Evolutionary conservation across 768 basidiomycete species (phyloP), one percentile per base, ranked within the genome.

Genomic region (Leccinum ochraceum): DNA sequence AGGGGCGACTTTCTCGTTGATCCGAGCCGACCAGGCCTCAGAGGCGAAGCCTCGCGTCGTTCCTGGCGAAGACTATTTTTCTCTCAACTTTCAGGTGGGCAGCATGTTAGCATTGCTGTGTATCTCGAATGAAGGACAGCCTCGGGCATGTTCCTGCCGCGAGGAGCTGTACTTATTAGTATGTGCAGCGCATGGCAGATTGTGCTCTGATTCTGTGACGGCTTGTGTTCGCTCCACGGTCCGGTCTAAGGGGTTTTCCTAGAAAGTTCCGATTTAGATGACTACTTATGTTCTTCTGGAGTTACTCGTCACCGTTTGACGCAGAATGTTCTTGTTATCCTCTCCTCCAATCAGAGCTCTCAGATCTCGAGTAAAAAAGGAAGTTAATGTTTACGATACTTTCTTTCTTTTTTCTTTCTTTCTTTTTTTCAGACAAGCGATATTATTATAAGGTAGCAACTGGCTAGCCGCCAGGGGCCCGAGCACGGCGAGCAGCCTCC

Each of bases 221-320:
- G 68, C 9, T 92, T 46, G 79, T 83, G 14, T 70, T 89, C 26
- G 87, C 87, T 11, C 81, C 1, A 13, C 11, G 34, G 88, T 85
- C 72, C 83, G 1, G 28, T 30, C 28, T 30, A 30, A 30, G 89
- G 62, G 82, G 26, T 90, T 92, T 72, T 88, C 90, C 0, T 87
- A 86, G 65, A 92, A 92, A 74, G 90, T 90, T 1, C 89, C 90
- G 1, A 79, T 74, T 24, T 89, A 84, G 32, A 30, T 8, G 2
- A 30, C 28, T 30, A n/a, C n/a, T n/a, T n/a, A 9, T 30, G 30
- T 30, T 30, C 28, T 30, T 30, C 30, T 30, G 9, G 30, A 30
- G 30, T 30, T 36, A 36, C n/a, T n/a, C 34, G 34, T 36, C 34
- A 36, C 13, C 34, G 34, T 36, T 36, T 36, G 34, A 36, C 34